phyloP scores from a whole-genome alignment of 2,329 filamentous ascomycete species.

The Cercospora sesami region DNA sequence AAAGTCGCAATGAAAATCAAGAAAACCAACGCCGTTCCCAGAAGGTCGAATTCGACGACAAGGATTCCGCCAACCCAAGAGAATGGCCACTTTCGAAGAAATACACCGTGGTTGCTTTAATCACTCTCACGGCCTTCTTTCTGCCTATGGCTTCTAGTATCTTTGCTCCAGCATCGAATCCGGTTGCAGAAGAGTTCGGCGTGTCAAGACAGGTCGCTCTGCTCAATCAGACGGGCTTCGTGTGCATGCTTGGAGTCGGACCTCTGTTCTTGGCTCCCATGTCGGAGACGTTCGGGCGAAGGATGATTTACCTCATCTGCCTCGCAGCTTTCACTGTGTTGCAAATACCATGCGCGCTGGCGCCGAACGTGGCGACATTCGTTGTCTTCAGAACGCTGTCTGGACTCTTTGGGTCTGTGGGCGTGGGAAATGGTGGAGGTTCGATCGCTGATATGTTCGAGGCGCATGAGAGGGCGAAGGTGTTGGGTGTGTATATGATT shows the following conservation, averaged over 20 bases:
- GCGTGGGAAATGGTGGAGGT: conserved; percentile 53
- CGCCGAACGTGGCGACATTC: conserved; percentile 47
- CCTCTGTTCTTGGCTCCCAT: conserved; percentile 50
- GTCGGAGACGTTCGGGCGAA: conserved; percentile 50
- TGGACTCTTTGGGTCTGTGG: conserved; percentile 53
- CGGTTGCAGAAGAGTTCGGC: conserved; percentile 47
- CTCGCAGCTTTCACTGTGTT: conserved; percentile 48
- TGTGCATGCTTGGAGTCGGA: conserved; percentile 51
- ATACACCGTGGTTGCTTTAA: conserved; percentile 13
- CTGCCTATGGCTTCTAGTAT: conserved; percentile 22
- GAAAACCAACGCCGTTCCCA: not conserved
- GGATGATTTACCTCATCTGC: conserved; percentile 46
- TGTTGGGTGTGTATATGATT: conserved; percentile 48
- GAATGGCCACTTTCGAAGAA: conserved; percentile 20
- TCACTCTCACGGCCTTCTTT: conserved; percentile 21
- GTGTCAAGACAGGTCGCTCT: conserved; percentile 45
- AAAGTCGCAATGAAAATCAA: not conserved
- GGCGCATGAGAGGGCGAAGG: conserved; percentile 46
- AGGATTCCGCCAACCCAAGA: conserved; percentile 16
- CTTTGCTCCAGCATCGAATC: conserved; percentile 20
- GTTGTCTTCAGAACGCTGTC: conserved; percentile 47
- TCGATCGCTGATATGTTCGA: conserved; percentile 53
- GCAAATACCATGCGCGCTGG: conserved; percentile 49
- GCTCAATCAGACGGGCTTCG: conserved; percentile 51
- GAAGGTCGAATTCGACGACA: conserved; percentile 20